Base-by-base conservation (phyloP, 176 grass and related monocot genomes). In the Poa pratensis region DNA sequence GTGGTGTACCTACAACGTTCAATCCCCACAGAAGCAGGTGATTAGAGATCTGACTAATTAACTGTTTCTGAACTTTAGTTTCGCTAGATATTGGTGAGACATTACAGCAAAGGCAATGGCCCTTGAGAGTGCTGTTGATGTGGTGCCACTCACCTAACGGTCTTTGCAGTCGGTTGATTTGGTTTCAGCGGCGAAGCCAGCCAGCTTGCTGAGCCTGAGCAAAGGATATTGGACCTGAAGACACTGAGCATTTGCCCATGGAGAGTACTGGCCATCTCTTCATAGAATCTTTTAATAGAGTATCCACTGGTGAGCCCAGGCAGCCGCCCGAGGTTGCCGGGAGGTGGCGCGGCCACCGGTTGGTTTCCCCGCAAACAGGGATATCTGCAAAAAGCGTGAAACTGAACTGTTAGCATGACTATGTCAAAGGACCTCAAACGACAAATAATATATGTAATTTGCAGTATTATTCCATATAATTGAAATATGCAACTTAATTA, bases 361-460 rank as follows among this genome's bases (percentile, higher is more conserved):
- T 59, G 49, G 42, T 19, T 68, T 6, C 75, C 34, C 55, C 30
- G n/a, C 17, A 15, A 90, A 67, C 84, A 12, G 39, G 74, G 80
- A 50, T 70, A 83, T 86, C 74, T 83, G 70, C 37, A 64, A 53
- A 73, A 86, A 62, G 20, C 43, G 28, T 69, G 37, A 62, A 84
- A 82, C 9, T 5, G 22, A 82, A 54, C 22, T 19, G 26, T 72
- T 62, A 86, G 11, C 45, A 48, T 48, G 45, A 48, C 45, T 79
- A 58, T 22, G 18, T 27, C 72, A 72, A 77, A 63, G 39, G 32
- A 48, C 2, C 45, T 48, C 43, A 48, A 48, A 48, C 8, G 45
- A 48, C 2, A 48, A 48, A 48, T 48, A 48, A 48, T 48, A 43
- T 57, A 5, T 58, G 6, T 24, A 15, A 0, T 49, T 73, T 39